A percentile compares a stretch with the other conserved stretches of the same genome.
Evolutionary conservation across 805 yeast genomes (phyloP).

Genomic region (Pichia pseudocactophila): DNA sequence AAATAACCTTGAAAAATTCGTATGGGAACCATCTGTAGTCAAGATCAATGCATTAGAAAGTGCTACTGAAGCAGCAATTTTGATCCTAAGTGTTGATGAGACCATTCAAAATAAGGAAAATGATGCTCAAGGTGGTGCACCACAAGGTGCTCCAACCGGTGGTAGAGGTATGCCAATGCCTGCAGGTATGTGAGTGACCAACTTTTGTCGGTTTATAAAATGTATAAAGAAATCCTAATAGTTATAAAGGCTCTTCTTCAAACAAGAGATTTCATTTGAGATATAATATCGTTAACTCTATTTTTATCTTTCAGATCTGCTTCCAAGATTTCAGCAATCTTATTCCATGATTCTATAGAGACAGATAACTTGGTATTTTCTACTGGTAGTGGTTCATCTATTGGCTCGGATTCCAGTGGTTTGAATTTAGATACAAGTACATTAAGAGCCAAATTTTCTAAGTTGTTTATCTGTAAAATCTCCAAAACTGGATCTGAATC

Average conservation of each 20-base stretch:
- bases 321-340: constrained; percentile 6
- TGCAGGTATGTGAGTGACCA: constrained; percentile 9
- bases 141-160: constrained; percentile 29
- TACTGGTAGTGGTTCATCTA: background rate
- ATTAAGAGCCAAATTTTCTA: constrained; percentile 9
- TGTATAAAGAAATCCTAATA: background rate
- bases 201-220: background rate
- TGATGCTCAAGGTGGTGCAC: constrained; percentile 31
- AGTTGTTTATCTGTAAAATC: constrained; percentile 5
- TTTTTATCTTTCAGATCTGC: constrained; percentile 5
- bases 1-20: constrained; percentile 75
- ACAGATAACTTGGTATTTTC: background rate
- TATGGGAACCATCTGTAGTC: constrained; percentile 97
- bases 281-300: background rate
- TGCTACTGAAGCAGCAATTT: constrained; percentile 94
- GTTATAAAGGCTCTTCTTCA: too few relatives aligned
- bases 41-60: constrained; percentile 89
- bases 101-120: constrained; percentile 71
- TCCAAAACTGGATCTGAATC: constrained; percentile 31
- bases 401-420: background rate
- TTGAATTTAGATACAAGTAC: constrained; percentile 12
- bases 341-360: constrained; percentile 6
- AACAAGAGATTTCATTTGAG: constrained; percentile 5
- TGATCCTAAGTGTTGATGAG: constrained; percentile 93
- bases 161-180: constrained; percentile 60